These are phyloP conservation scores for Leishmania aethiopica DNA, from an alignment of 208 protist genomes.

Conservation along the genomic window DNA sequence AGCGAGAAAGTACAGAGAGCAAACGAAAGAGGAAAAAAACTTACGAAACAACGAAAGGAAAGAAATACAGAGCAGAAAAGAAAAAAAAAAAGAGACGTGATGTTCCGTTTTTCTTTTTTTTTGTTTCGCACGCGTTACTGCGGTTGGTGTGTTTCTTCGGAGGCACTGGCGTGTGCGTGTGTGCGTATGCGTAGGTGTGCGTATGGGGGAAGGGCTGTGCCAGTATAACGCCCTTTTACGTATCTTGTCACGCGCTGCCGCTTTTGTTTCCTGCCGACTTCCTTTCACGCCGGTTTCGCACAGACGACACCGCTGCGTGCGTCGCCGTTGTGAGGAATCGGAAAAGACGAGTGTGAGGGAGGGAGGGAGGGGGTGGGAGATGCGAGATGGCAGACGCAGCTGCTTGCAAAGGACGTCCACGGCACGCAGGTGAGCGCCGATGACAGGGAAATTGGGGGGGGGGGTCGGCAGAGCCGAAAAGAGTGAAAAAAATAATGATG, in stretches of 20 bases:
- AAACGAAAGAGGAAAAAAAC: not conserved
- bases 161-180: not conserved
- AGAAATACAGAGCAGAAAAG: not conserved
- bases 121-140: not conserved
- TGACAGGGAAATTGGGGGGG: not conserved
- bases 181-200: not conserved
- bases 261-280: not conserved
- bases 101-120: not conserved
- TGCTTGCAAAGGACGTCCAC: not conserved
- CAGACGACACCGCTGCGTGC: not conserved
- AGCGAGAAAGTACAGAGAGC: not conserved
- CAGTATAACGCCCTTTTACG: not conserved
- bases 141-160: no score
- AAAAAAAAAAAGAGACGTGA: not conserved
- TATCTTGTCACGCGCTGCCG: not conserved
- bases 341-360: not conserved
- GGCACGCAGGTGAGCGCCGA: not conserved
- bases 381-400: not conserved
- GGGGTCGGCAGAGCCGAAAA: not conserved
- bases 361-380: not conserved
- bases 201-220: not conserved
- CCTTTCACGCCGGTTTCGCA: not conserved
- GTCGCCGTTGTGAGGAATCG: not conserved
- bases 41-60: not conserved
- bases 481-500: conserved; percentile 13